These are phyloP conservation scores for Casaregolazyma lundiana DNA, from an alignment of 1,139 yeast genomes.

Conservation along the genomic window DNA sequence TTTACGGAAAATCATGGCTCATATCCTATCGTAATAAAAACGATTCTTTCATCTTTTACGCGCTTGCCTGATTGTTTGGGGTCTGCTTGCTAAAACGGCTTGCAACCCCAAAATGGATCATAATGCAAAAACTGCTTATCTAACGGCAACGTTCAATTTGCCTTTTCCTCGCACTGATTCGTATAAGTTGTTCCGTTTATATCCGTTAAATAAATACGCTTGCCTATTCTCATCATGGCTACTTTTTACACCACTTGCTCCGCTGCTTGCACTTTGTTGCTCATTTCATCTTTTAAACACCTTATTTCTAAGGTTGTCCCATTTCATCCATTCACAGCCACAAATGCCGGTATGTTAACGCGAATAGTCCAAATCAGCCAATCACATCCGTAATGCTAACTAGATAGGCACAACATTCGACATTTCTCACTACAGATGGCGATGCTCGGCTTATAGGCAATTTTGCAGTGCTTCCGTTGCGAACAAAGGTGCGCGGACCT, in stretches of 20 bases:
- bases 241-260: background rate
- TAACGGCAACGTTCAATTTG: too few relatives aligned
- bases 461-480: slow-evolving; percentile 74
- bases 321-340: background rate
- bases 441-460: slow-evolving; percentile 49
- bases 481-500: slow-evolving; percentile 85
- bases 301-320: background rate
- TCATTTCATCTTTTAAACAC: background rate
- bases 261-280: background rate
- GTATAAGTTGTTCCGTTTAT: background rate
- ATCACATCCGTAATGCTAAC: slow-evolving; percentile 5
- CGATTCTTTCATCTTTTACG: too few relatives aligned
- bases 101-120: too few relatives aligned
- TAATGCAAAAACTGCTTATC: too few relatives aligned
- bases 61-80: too few relatives aligned
- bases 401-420: slow-evolving; percentile 78
- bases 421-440: slow-evolving; percentile 53
- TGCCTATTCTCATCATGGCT: too few relatives aligned
- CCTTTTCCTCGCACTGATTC: too few relatives aligned
- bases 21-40: too few relatives aligned
- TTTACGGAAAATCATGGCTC: too few relatives aligned
- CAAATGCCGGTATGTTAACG: background rate
- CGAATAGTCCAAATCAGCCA: background rate
- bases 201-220: too few relatives aligned
- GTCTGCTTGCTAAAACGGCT: too few relatives aligned